Conservation (phyloP, 805 yeast species). For the Ogataea corticis region DNA sequence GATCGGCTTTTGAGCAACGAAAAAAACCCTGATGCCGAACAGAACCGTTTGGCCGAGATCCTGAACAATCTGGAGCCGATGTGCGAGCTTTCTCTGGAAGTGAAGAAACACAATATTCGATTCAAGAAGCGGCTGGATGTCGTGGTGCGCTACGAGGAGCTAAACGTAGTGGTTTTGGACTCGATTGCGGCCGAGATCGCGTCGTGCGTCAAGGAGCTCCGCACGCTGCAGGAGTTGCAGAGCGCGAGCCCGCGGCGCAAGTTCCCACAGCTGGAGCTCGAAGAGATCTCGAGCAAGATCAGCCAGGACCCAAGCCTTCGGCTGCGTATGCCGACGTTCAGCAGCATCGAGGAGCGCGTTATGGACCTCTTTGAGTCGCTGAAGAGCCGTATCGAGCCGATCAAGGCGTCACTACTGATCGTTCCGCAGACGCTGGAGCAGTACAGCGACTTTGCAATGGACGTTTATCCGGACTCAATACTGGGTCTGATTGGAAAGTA, state of each 20-base stretch:
- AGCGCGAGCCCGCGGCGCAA: conserved; percentile 43
- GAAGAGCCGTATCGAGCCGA: conserved; percentile 46
- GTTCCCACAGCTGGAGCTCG: conserved; percentile 15
- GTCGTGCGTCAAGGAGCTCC: conserved; percentile 36
- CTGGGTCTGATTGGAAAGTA: conserved; percentile 39
- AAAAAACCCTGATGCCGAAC: background rate
- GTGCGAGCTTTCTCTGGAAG: conserved; percentile 31
- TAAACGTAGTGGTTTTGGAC: conserved; percentile 41
- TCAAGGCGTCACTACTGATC: conserved; percentile 51
- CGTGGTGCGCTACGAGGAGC: conserved; percentile 45
- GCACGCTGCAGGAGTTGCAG: conserved; percentile 39
- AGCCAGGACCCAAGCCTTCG: conserved; percentile 9
- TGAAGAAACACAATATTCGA: conserved; percentile 30
- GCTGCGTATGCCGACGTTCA: conserved; percentile 40
- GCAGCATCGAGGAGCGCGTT: conserved; percentile 39
- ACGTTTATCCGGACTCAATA: conserved; percentile 33
- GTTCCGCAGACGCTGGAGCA: conserved; percentile 51
- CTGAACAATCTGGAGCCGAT: conserved; percentile 26
- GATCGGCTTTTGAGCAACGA: background rate
- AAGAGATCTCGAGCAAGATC: conserved; percentile 12
- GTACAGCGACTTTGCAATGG: conserved; percentile 37
- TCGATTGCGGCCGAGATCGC: conserved; percentile 43
- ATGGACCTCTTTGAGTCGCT: conserved; percentile 44
- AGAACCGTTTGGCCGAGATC: conserved; percentile 1
- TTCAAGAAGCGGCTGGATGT: conserved; percentile 40